phyloP scores from a whole-genome alignment of 768 basidiomycete genomes.

The Crucibulum laeve region DNA sequence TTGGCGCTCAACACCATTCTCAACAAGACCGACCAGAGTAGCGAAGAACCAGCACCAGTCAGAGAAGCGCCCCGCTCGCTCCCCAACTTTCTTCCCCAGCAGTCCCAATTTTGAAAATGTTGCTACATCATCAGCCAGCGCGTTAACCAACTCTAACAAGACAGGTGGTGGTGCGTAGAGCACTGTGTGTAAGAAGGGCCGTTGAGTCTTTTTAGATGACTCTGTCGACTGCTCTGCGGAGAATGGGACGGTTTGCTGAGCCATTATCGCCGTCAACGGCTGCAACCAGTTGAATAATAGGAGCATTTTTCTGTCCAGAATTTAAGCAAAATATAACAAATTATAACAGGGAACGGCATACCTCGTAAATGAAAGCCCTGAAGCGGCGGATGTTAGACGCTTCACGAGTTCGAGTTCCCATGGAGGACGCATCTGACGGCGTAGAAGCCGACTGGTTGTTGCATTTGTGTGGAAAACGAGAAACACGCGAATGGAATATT shows the following conservation, averaged over 20 bases:
- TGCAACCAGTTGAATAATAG: conserved; percentile 83
- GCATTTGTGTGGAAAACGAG: conserved; percentile 58
- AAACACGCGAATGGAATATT: conserved; percentile 76
- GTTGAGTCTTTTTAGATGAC: conserved; percentile 31
- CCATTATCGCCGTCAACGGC: conserved; percentile 66
- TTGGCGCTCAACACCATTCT: conserved; percentile 76
- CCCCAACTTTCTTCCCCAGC: conserved; percentile 58
- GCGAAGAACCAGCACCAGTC: conserved; percentile 87
- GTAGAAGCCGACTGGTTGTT: conserved; percentile 34
- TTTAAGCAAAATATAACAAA: conserved; percentile 50
- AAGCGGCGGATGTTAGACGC: conserved; percentile 57
- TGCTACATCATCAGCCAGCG: conserved; percentile 72
- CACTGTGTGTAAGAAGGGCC: conserved; percentile 69
- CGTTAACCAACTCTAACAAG: conserved; percentile 71
- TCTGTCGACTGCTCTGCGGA: conserved; percentile 38
- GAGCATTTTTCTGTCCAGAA: conserved; percentile 67
- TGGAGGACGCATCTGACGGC: conserved; percentile 36
- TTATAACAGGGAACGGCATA: conserved; percentile 23
- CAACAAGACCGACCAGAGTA: conserved; percentile 76
- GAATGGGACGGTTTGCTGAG: conserved; percentile 66
- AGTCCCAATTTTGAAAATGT: conserved; percentile 74
- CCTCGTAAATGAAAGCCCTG: conserved; percentile 76
- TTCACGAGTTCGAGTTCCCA: conserved; percentile 57
- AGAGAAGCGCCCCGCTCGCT: conserved; percentile 68
- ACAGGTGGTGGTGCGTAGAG: conserved; percentile 81